A percentile compares a stretch with the other conserved stretches of the same genome.
phyloP scores from a whole-genome alignment of 2,329 filamentous ascomycete genomes.

The Cryphonectria naterciae region DNA sequence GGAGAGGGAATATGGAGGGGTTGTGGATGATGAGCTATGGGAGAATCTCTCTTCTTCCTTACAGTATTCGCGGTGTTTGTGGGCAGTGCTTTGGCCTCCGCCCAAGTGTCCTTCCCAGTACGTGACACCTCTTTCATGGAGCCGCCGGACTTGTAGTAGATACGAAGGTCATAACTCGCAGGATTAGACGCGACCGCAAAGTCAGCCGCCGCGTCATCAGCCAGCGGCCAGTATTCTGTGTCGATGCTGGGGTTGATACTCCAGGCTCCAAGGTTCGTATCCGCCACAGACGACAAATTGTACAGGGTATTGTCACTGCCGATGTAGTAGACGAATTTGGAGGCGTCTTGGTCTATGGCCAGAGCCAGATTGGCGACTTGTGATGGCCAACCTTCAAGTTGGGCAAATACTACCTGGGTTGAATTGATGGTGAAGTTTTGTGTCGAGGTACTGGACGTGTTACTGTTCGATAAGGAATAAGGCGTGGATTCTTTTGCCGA shows the following conservation, averaged over 20 bases:
- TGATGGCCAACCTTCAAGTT: background rate
- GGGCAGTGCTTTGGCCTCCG: constrained; percentile 10
- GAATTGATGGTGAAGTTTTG: constrained; percentile 14
- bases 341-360: constrained; percentile 14
- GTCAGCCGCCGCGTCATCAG: constrained; percentile 5
- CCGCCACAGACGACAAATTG: constrained; percentile 1
- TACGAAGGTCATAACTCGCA: constrained; percentile 11
- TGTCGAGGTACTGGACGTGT: constrained; percentile 15
- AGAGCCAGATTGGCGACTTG: background rate
- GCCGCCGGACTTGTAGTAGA: constrained; percentile 18
- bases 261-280: constrained; percentile 10
- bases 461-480: constrained; percentile 10
- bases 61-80: constrained; percentile 6
- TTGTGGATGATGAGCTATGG: background rate
- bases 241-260: constrained; percentile 4
- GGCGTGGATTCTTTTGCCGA: constrained; percentile 7
- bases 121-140: constrained; percentile 7
- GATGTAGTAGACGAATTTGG: constrained; percentile 16
- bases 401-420: background rate
- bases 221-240: constrained; percentile 16
- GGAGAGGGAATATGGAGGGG: background rate
- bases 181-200: constrained; percentile 17
- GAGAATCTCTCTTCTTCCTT: background rate
- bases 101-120: constrained; percentile 15
- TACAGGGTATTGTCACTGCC: constrained; percentile 12